Evolutionary conservation across 768 basidiomycete genomes (phyloP).

Genomic region (Sarcomyxa edulis): DNA sequence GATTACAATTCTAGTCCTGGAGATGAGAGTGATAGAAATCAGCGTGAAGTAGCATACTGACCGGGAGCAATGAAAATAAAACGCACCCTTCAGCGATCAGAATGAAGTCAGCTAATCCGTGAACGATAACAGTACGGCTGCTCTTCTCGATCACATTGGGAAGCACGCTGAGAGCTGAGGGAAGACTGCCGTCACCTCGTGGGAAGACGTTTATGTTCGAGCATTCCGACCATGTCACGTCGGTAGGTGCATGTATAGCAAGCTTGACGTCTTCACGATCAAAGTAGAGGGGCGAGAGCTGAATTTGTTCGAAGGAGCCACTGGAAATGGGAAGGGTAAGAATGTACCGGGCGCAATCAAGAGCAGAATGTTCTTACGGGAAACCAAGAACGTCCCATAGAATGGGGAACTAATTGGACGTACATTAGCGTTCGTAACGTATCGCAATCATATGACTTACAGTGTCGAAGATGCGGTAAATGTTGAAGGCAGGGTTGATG

Average conservation of each 20-base stretch:
- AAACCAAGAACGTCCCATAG: slow-evolving; percentile 82
- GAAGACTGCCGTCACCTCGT: slow-evolving; percentile 53
- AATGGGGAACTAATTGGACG: slow-evolving; percentile 39
- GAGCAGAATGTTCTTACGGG: slow-evolving; percentile 42
- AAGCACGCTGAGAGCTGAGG: slow-evolving; percentile 59
- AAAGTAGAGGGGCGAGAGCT: slow-evolving; percentile 63
- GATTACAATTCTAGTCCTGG: slow-evolving; percentile 53
- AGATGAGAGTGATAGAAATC: background rate
- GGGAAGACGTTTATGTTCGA: slow-evolving; percentile 57
- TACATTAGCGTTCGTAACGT: slow-evolving; percentile 3
- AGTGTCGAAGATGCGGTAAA: slow-evolving; percentile 75
- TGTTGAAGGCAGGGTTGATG: slow-evolving; percentile 72
- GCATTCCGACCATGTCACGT: slow-evolving; percentile 62
- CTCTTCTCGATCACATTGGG: slow-evolving; percentile 77
- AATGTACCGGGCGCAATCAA: background rate
- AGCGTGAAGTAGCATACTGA: background rate
- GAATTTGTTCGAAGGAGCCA: slow-evolving; percentile 49
- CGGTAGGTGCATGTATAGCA: slow-evolving; percentile 64
- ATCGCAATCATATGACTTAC: slow-evolving; percentile 18
- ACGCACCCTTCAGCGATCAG: slow-evolving; percentile 70
- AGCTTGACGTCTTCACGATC: slow-evolving; percentile 61
- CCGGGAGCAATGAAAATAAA: background rate
- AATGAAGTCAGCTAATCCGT: slow-evolving; percentile 70
- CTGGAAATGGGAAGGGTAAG: slow-evolving; percentile 20
- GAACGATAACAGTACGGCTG: slow-evolving; percentile 59